Conservation (phyloP, 2,329 filamentous ascomycete species). For the Alternaria sp. region DNA sequence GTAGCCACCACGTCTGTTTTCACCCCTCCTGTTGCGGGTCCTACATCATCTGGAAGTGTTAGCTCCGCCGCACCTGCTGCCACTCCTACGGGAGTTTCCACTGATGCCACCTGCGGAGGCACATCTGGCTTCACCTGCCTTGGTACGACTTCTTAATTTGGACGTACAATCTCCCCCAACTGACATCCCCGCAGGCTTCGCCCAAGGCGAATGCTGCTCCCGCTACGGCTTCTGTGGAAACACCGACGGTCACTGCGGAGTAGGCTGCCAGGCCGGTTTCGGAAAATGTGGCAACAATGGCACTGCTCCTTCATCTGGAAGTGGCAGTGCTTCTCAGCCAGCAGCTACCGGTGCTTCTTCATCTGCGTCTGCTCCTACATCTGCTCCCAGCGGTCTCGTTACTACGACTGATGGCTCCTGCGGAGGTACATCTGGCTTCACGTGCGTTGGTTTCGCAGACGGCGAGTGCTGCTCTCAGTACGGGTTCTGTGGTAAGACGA, state of each 20-base stretch:
- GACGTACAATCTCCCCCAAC: neutral
- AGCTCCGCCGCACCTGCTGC: slow-evolving; percentile 10
- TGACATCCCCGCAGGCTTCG: slow-evolving; percentile 15
- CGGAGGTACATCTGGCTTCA: slow-evolving; percentile 16
- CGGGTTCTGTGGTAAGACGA: slow-evolving; percentile 16
- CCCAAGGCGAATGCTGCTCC: slow-evolving; percentile 48
- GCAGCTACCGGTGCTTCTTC: neutral
- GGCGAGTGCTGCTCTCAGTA: slow-evolving; percentile 31
- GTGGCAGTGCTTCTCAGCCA: neutral
- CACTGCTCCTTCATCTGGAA: neutral
- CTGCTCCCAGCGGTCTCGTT: slow-evolving; percentile 3
- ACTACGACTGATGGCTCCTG: slow-evolving; percentile 19
- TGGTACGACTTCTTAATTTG: neutral
- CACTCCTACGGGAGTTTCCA: slow-evolving; percentile 6
- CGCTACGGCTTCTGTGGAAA: slow-evolving; percentile 48
- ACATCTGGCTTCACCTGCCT: slow-evolving; percentile 28
- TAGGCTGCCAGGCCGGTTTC: slow-evolving; percentile 35
- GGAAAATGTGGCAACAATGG: slow-evolving; percentile 23
- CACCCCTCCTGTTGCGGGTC: slow-evolving; percentile 15
- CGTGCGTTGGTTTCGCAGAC: slow-evolving; percentile 17
- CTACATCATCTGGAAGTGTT: slow-evolving; percentile 18
- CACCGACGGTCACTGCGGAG: slow-evolving; percentile 30
- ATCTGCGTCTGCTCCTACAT: neutral
- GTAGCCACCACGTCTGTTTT: slow-evolving; percentile 17
- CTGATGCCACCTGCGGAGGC: slow-evolving; percentile 28